Percentiles rank a stretch among this genome's conserved stretches.
Evolutionary conservation across 2,329 filamentous ascomycete species (phyloP).

Genomic region (Paraphoma chrysanthemicola): DNA sequence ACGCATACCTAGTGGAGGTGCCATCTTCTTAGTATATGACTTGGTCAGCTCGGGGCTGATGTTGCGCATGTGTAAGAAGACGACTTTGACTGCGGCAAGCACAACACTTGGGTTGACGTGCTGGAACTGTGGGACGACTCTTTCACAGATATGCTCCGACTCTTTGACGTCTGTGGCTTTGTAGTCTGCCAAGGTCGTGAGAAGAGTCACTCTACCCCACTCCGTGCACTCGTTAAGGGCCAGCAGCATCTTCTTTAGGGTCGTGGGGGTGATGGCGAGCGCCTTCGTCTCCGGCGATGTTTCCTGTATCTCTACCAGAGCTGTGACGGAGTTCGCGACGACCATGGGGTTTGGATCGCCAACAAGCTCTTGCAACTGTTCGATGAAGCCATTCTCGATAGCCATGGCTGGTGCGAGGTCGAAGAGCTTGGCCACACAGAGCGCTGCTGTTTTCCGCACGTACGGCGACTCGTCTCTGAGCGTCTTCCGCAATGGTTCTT

Average conservation of each 20-base stretch:
- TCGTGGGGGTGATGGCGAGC: constrained; percentile 79
- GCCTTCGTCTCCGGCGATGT: constrained; percentile 89
- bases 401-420: constrained; percentile 92
- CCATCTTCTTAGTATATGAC: constrained; percentile 98
- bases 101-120: constrained; percentile 98
- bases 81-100: constrained; percentile 94
- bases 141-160: constrained; percentile 96
- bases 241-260: constrained; percentile 93
- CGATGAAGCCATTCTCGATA: constrained; percentile 94
- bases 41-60: constrained; percentile 79
- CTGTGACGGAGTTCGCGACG: constrained; percentile 95
- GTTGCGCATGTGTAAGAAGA: constrained; percentile 93
- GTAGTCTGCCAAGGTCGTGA: constrained; percentile 90
- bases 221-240: constrained; percentile 98
- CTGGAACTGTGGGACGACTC: constrained; percentile 95
- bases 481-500: constrained; percentile 94
- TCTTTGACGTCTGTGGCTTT: constrained; percentile 88
- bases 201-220: constrained; percentile 94
- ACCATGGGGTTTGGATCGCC: constrained; percentile 99
- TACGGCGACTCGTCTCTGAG: constrained; percentile 97
- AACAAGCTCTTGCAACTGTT: constrained; percentile 92
- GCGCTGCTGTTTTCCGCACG: constrained; percentile 95
- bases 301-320: constrained; percentile 89
- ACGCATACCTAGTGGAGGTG: constrained; percentile 80
- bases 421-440: constrained; percentile 97